Evolutionary conservation across 352 stramenopile species (phyloP).

Genomic region (Phytopythium mirpurense): DNA sequence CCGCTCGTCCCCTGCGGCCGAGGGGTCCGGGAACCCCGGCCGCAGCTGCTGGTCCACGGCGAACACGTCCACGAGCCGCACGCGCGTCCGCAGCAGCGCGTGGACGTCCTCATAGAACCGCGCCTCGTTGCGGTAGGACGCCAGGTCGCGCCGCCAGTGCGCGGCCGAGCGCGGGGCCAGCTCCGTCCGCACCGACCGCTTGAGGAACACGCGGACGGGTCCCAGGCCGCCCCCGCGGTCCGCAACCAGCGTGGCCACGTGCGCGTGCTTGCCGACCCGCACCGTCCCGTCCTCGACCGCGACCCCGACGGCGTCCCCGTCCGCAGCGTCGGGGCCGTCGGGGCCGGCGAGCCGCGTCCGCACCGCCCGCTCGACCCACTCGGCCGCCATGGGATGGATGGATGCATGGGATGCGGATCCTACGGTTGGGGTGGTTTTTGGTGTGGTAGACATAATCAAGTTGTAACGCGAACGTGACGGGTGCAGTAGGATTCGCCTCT

Average conservation of each 20-base stretch:
- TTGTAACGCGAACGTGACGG: no score
- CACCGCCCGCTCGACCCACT: constrained; percentile 32
- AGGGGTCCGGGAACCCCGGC: not conserved
- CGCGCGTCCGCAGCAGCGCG: constrained; percentile 18
- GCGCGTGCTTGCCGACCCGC: constrained; percentile 51
- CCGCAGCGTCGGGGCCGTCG: constrained; percentile 25
- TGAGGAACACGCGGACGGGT: constrained; percentile 39
- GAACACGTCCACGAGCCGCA: constrained; percentile 41
- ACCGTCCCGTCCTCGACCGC: constrained; percentile 28
- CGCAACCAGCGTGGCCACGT: constrained; percentile 33
- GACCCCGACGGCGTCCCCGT: constrained; percentile 10
- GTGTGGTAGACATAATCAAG: no score
- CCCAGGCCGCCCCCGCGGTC: constrained; percentile 3
- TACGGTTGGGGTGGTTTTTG: no score
- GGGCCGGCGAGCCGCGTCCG: not conserved
- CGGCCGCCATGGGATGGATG: constrained; percentile 44
- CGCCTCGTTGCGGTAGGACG: constrained; percentile 53
- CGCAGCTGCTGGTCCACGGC: constrained; percentile 35
- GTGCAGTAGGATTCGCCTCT: no score
- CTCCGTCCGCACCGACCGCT: constrained; percentile 53
- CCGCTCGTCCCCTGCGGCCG: constrained; percentile 12
- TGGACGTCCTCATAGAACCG: constrained; percentile 54
- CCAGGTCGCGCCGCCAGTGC: constrained; percentile 54
- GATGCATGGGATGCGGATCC: constrained; percentile 3
- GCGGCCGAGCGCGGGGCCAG: constrained; percentile 29